Evolutionary conservation across 2,329 filamentous ascomycete genomes (phyloP), one percentile per base, ranked within the genome.

Genomic region (Cadophora gregata): DNA sequence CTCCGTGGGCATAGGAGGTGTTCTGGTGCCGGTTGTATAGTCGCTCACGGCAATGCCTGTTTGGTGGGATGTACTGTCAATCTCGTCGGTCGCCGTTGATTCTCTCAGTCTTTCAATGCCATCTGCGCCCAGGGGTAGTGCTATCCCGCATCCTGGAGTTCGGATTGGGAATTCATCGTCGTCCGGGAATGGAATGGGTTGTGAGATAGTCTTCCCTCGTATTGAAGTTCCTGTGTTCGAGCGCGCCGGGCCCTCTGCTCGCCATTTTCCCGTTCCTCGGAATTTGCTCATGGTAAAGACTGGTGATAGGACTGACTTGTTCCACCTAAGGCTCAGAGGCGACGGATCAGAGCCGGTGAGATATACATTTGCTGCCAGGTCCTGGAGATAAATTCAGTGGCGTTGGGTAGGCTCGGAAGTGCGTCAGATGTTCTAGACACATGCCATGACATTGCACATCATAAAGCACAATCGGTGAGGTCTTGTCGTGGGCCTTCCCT

Each of bases 151-250:
- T 10, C 78, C 81, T 1, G 81, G 81, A 33, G 80, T 80, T 60
- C 82, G 79, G 58, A 85, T 83, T 12, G 84, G 81, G 70, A 87
- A 85, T 66, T 87, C 85, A 68, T 87, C 81, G 71, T 83, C 84
- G 66, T 86, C 84, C 48, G 80, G 70, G 64, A 89, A 84, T 1
- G 86, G 86, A 58, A 89, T 89, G 16, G 88, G 88, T 27, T 66
- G 63, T 25, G 67, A 69, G 27, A 64, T 67, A 6, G 66, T 89
- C 70, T 83, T 85, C 68, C 86, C 86, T 47, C 87, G 84, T 68
- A 89, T 84, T 38, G 73, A 74, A 27, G 83, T 83, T 64, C 77
- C 78, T 47, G 79, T 76, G 71, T 80, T 81, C 36, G 68, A 56
- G 59, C 71, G 68, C 62, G 50, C 66, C 45, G 67, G 67, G 42